phyloP scores from a whole-genome alignment of 164 flowering plant genomes.

The Chimonanthus praecox region DNA sequence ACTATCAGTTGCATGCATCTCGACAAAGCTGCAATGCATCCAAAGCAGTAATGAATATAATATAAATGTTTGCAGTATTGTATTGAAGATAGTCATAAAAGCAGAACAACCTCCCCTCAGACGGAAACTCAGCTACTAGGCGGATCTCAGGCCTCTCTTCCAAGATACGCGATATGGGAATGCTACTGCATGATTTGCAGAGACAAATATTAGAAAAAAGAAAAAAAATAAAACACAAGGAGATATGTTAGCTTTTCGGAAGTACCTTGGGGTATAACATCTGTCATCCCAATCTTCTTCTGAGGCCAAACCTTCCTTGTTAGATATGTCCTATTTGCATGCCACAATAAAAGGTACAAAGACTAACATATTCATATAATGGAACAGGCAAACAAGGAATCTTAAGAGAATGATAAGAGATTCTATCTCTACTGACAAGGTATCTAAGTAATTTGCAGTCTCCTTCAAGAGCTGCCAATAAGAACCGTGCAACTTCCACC shows the following conservation, averaged over 20 bases:
- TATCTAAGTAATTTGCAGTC: conserved; percentile 61
- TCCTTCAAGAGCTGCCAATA: conserved; percentile 56
- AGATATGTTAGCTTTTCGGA: not conserved
- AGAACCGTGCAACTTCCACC: conserved; percentile 66
- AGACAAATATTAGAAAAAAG: not conserved
- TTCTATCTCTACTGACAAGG: conserved; percentile 50
- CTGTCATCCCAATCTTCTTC: conserved; percentile 68
- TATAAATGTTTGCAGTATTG: conserved; percentile 3
- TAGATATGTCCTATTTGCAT: conserved; percentile 70
- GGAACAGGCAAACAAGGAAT: not conserved
- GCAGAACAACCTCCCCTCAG: conserved; percentile 55
- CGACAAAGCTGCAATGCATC: conserved; percentile 39
- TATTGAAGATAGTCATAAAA: not conserved
- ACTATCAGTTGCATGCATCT: conserved; percentile 44
- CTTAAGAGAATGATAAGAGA: not conserved
- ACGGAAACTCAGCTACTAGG: conserved; percentile 76
- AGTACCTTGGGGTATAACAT: conserved; percentile 55
- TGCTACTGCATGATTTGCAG: conserved; percentile 34
- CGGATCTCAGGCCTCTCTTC: conserved; percentile 61
- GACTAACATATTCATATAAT: not conserved
- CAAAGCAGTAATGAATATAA: conserved; percentile 5
- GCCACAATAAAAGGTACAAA: conserved; percentile 4
- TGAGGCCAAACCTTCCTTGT: conserved; percentile 84
- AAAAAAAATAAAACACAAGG: not conserved
- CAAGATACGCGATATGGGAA: conserved; percentile 47